Evolutionary conservation across 495 filamentous ascomycete genomes (phyloP), one percentile per base, ranked within the genome.

Genomic region (Podospora comata): DNA sequence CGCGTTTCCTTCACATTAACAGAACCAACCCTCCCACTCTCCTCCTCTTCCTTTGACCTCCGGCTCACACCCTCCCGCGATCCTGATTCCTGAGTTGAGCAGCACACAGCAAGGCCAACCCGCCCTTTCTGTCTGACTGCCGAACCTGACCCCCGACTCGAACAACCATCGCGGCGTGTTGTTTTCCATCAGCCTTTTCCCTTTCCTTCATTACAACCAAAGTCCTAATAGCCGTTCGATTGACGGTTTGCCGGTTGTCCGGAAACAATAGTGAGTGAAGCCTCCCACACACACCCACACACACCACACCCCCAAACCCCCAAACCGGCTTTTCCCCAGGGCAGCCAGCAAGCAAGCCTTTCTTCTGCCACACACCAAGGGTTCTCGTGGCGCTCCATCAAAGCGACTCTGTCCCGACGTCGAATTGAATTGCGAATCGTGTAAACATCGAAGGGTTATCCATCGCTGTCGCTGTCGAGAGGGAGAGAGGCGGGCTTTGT

Each of bases 1-100:
- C 67, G 65, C 68, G 65, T 70, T 71, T 67, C 66, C 71, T 48
- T 75, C 75, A 73, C 75, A 77, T 77, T 77, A 77, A 73, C 73
- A 74, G 64, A 76, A 75, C 68, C 74, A 67, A 65, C 71, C 72
- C 72, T 64, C 75, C 71, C 73, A 70, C 73, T 44, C 72, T 74
- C 70, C 68, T 76, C 72, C 60, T 68, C 67, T 72, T 65, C 70
- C 65, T 71, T 65, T 70, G 66, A 73, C 69, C 69, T 74, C 70
- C 65, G 72, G 71, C 66, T 73, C 70, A 72, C 72, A 72, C 64
- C 71, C 68, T 71, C 59, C 67, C 66, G 63, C 66, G 60, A 68
- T 65, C 63, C 66, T 62, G 60, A 55, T 67, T 65, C 63, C 66
- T 62, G 60, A 59, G 66, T 66, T 66, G 53, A 68, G 59, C 68